Percentiles rank a stretch among this genome's conserved stretches.
Evolutionary conservation across 345 rosid species (phyloP).

Genomic region (Citropsis articulata): DNA sequence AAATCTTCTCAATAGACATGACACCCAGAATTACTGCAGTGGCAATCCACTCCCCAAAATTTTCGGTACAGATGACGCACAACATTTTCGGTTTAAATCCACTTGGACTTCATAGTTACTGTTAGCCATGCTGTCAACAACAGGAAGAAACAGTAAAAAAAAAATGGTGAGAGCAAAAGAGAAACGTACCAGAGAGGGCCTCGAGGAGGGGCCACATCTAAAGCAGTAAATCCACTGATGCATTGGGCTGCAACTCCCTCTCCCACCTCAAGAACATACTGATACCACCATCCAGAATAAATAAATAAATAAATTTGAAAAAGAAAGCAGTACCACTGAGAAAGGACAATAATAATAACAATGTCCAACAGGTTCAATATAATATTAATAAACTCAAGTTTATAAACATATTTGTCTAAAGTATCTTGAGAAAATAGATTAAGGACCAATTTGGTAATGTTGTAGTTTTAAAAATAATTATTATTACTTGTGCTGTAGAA

Average conservation of each 20-base stretch:
- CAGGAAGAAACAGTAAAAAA: neutral
- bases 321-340: neutral
- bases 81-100: too few species aligned
- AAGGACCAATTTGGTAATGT: too few species aligned
- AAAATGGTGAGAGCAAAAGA: neutral
- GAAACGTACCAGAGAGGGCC: slow-evolving; percentile 56
- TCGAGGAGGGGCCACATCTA: slow-evolving; percentile 56
- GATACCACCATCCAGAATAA: slow-evolving; percentile 13
- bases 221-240: slow-evolving; percentile 58
- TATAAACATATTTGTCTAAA: neutral
- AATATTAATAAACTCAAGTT: neutral
- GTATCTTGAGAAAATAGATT: neutral
- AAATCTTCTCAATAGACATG: neutral
- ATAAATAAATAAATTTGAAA: neutral
- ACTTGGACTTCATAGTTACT: too few species aligned
- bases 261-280: slow-evolving; percentile 60
- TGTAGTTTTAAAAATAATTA: too few species aligned
- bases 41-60: too few species aligned
- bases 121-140: neutral
- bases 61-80: too few species aligned
- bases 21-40: neutral
- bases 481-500: too few species aligned
- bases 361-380: neutral
- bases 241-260: slow-evolving; percentile 56
- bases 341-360: neutral